Percentiles rank a stretch among this genome's conserved stretches.
Conservation (phyloP, 2,329 filamentous ascomycete species). For the Fusarium temperatum region DNA sequence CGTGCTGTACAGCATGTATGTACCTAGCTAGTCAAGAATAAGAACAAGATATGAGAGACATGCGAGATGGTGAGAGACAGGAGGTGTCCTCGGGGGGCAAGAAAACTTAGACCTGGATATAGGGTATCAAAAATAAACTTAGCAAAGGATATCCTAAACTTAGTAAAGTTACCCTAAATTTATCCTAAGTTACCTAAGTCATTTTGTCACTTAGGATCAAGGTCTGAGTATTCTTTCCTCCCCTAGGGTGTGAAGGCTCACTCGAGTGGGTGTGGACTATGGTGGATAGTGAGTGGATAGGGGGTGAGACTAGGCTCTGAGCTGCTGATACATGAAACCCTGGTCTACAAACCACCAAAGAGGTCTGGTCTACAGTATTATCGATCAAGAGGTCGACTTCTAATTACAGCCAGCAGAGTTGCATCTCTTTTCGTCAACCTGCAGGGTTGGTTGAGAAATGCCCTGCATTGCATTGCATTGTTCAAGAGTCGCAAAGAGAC, state of each 20-base stretch:
- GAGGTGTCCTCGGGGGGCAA: neutral
- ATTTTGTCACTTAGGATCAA: too few relatives aligned
- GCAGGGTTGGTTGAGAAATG: constrained; percentile 15
- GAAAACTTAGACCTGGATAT: too few relatives aligned
- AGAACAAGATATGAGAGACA: constrained; percentile 13
- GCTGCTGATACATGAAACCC: constrained; percentile 32
- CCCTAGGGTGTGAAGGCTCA: neutral
- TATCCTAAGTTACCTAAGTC: too few relatives aligned
- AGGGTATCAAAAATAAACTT: too few relatives aligned
- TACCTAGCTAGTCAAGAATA: neutral
- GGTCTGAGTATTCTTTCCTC: too few relatives aligned
- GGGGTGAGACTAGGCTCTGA: constrained; percentile 9
- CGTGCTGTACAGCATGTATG: neutral
- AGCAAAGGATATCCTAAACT: too few relatives aligned
- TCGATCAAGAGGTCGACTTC: constrained; percentile 4
- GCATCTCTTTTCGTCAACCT: constrained; percentile 10
- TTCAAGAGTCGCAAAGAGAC: neutral
- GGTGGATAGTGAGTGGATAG: constrained; percentile 8
- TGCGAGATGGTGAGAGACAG: constrained; percentile 26
- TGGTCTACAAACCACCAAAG: constrained; percentile 12
- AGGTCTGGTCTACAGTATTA: neutral
- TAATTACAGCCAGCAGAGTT: neutral
- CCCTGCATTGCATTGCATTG: constrained; percentile 20
- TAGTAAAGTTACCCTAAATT: too few relatives aligned
- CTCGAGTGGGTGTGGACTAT: constrained; percentile 2